These are phyloP conservation scores for Colletotrichum sojae DNA, from an alignment of 2,329 filamentous ascomycete species.

Conservation along the genomic window DNA sequence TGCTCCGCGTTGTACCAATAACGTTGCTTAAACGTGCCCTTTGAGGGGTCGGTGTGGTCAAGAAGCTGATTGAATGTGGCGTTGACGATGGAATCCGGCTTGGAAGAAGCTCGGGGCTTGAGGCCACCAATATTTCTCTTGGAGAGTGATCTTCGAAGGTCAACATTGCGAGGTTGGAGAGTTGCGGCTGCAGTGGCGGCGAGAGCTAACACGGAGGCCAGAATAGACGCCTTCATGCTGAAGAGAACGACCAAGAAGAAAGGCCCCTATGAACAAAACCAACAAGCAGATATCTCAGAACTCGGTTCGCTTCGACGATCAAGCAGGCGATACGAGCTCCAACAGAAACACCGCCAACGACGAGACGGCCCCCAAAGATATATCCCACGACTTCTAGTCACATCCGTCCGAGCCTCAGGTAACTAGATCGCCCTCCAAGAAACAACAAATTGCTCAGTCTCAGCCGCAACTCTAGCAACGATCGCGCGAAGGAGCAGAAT, in stretches of 20 bases:
- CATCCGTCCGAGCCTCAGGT: not conserved
- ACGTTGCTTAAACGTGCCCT: slow-evolving; percentile 32
- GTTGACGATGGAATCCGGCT: slow-evolving; percentile 1
- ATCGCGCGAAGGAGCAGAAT: not conserved
- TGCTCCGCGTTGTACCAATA: slow-evolving; percentile 36
- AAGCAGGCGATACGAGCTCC: not conserved
- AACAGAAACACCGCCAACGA: not conserved
- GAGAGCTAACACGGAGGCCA: slow-evolving; percentile 2
- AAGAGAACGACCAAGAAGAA: not conserved
- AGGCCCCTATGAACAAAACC: not conserved
- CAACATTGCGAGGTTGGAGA: not conserved
- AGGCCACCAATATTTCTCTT: slow-evolving; percentile 6
- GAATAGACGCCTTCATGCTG: slow-evolving; percentile 12
- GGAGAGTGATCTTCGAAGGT: not conserved
- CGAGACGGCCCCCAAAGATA: not conserved
- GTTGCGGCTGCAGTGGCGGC: slow-evolving; percentile 1
- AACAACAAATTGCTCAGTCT: not conserved
- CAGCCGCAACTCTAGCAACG: not conserved
- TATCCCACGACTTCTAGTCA: not conserved
- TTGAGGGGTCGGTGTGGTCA: slow-evolving; percentile 34
- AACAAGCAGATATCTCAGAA: not conserved
- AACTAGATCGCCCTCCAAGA: not conserved
- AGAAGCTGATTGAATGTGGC: slow-evolving; percentile 30
- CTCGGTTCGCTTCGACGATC: not conserved
- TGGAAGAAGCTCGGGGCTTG: not conserved